Evolutionary conservation across 805 yeast species (phyloP), one percentile per base, ranked within the genome.

Genomic region (Schwanniomyces occidentalis): DNA sequence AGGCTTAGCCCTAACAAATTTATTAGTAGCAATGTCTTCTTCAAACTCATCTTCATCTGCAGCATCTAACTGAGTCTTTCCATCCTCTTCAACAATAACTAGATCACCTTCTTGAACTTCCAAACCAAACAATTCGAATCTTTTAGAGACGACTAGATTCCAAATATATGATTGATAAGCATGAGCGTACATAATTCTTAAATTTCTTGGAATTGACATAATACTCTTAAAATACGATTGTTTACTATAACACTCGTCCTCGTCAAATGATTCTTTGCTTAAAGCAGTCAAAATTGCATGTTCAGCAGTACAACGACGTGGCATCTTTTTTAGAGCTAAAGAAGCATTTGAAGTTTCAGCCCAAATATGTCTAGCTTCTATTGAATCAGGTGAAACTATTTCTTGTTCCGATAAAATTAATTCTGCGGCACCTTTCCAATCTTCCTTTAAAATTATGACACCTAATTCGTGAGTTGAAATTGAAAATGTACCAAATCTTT

Each of bases 161-260:
- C 99, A 95, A 18, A 93, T 76, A 53, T 82, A 93, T 44, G 96
- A 87, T 63, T 93, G 99, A 58, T 95, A 95, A 3, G 99, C 96
- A 61, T 93, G 99, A 2, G 85, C 96, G 54, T 93, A 93, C 95
- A 93, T 91, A 39, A 90, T 78, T 56, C 96, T 73, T 55, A 93
- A 69, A 55, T 90, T 90, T 60, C 96, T 77, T 21, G 99, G 98
- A 46, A 93, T 85, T 38, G 88, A 78, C 83, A 85, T 81, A 28
- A 95, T 73, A 2, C 95, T 93, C 40, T 76, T 78, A 52, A 86
- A 80, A 56, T 80, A 86, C n/a, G 85, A 69, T 35, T 72, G 69
- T 3, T 63, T 57, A 13, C 71, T 54, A 49, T 68, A 82, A 3
- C 71, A 75, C 27, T 62, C 69, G 12, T 51, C 51, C 2, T 61